These are phyloP conservation scores for Lolium rigidum DNA, from an alignment of 176 grass and related monocot genomes.

Conservation along the genomic window DNA sequence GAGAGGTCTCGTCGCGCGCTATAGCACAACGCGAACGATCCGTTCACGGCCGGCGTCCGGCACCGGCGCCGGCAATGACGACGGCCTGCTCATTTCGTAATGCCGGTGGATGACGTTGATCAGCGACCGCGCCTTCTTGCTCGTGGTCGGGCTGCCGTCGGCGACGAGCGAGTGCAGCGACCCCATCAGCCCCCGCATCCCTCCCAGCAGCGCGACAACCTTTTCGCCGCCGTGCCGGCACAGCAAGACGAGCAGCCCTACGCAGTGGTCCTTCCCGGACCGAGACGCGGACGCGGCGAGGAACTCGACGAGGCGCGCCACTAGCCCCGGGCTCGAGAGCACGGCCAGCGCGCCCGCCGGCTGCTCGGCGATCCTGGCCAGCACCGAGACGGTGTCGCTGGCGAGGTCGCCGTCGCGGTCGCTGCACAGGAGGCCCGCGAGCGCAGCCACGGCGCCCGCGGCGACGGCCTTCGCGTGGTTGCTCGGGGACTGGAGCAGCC, in stretches of 20 bases:
- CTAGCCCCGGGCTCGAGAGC: constrained; percentile 37
- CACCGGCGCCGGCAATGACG: neutral
- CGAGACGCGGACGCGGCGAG: constrained; percentile 49
- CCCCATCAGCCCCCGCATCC: constrained; percentile 61
- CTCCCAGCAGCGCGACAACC: constrained; percentile 58
- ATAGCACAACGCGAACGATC: constrained; percentile 58
- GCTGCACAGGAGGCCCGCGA: constrained; percentile 44
- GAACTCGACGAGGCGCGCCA: constrained; percentile 48
- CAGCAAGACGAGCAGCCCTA: constrained; percentile 56
- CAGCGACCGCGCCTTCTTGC: constrained; percentile 68
- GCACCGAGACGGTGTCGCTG: constrained; percentile 58
- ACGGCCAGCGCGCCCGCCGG: constrained; percentile 55
- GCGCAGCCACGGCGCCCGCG: constrained; percentile 53
- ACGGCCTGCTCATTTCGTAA: constrained; percentile 37
- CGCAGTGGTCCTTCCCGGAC: constrained; percentile 69
- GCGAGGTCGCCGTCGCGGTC: constrained; percentile 52
- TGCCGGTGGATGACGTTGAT: constrained; percentile 72
- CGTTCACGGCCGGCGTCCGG: constrained; percentile 38
- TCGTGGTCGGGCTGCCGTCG: constrained; percentile 57
- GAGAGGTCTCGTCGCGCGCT: neutral
- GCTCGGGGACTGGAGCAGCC: constrained; percentile 48
- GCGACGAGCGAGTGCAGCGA: constrained; percentile 63
- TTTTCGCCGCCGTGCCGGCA: constrained; percentile 63
- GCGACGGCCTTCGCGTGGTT: constrained; percentile 61
- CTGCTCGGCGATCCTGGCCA: constrained; percentile 66